These are phyloP conservation scores for Curvularia eragrostidis DNA, from an alignment of 2,329 filamentous ascomycete species.

Conservation along the genomic window DNA sequence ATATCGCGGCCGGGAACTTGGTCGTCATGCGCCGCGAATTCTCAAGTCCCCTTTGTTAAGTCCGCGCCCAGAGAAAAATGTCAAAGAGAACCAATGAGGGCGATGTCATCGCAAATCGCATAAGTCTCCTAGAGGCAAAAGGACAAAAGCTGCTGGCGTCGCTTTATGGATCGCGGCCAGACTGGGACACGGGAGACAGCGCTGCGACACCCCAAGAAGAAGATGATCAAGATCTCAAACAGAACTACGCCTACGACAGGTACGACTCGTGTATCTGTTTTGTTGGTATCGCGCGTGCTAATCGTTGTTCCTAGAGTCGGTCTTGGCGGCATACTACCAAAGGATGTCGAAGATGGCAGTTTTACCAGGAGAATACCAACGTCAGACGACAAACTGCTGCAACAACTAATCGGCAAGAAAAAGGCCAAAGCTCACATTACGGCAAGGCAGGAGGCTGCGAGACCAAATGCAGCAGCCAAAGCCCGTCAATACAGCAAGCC, in stretches of 20 bases:
- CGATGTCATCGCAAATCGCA: constrained; percentile 63
- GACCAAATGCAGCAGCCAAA: constrained; percentile 32
- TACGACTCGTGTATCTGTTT: constrained; percentile 38
- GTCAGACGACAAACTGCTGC: constrained; percentile 54
- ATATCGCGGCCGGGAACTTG: constrained; percentile 36
- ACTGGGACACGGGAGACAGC: constrained; percentile 45
- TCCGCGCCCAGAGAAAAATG: constrained; percentile 34
- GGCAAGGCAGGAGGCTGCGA: constrained; percentile 32
- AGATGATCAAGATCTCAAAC: constrained; percentile 61
- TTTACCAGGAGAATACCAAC: constrained; percentile 46
- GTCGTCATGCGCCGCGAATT: constrained; percentile 16
- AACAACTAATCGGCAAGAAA: constrained; percentile 53
- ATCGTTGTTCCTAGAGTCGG: constrained; percentile 43
- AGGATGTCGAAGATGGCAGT: constrained; percentile 46
- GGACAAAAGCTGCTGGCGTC: constrained; percentile 63
- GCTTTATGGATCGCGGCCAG: constrained; percentile 59
- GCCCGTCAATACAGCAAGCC: constrained; percentile 34
- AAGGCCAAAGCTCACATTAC: constrained; percentile 46
- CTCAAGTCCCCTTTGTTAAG: constrained; percentile 15
- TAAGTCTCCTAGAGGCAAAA: constrained; percentile 61
- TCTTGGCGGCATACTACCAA: constrained; percentile 47
- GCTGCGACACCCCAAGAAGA: constrained; percentile 52
- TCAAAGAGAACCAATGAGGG: constrained; percentile 51
- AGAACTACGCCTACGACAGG: constrained; percentile 63
- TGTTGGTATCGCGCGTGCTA: not conserved